Percentiles rank a stretch among this genome's conserved stretches.
Evolutionary conservation across 2,329 filamentous ascomycete species (phyloP).

Genomic region (Neobulgaria alba): DNA sequence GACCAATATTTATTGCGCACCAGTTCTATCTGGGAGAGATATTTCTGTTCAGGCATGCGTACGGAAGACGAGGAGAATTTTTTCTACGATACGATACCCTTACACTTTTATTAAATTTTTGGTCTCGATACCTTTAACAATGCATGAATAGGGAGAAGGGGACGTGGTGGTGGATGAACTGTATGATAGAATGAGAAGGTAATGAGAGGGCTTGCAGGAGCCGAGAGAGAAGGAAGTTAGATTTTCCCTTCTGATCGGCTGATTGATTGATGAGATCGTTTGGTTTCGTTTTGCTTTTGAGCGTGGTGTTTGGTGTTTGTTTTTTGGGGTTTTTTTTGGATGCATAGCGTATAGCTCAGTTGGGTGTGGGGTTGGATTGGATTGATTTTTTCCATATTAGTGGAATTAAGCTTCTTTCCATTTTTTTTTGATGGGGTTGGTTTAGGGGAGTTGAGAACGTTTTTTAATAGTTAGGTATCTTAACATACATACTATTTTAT

Average conservation of each 20-base stretch:
- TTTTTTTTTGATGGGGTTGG: background rate
- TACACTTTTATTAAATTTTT: background rate
- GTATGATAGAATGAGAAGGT: too few relatives aligned
- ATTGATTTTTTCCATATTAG: background rate
- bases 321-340: too few relatives aligned
- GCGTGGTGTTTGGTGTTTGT: too few relatives aligned
- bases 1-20: background rate
- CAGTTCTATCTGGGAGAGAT: background rate
- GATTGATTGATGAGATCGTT: constrained; percentile 11
- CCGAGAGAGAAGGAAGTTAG: constrained; percentile 1
- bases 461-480: background rate
- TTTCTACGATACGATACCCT: constrained; percentile 11
- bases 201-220: too few relatives aligned
- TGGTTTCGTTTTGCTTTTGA: constrained; percentile 6
- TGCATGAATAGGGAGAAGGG: too few relatives aligned
- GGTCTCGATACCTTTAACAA: constrained; percentile 1
- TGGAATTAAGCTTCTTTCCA: background rate
- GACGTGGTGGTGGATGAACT: too few relatives aligned
- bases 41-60: too few relatives aligned
- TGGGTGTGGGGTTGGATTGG: too few relatives aligned
- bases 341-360: too few relatives aligned
- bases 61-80: background rate
- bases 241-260: background rate
- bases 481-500: background rate
- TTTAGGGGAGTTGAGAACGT: background rate